Base-by-base conservation (phyloP, 192 early-diverging fungal genomes). In the Coemansia sp. region DNA sequence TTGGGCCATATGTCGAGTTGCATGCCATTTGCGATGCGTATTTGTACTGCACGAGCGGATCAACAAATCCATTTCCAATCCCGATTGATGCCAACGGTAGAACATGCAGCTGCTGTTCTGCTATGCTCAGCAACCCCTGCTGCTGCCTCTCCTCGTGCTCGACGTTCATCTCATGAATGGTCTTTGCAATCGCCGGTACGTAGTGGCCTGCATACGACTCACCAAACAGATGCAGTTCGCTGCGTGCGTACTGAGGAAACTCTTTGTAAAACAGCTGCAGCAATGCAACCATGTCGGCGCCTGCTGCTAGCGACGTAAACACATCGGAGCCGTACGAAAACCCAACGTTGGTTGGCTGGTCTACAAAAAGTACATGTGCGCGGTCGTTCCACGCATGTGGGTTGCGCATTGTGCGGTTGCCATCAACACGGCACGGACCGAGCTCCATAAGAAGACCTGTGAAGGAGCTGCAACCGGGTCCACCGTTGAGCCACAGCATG, bases 31-130 rank as follows among this genome's bases (percentile, higher is more conserved):
- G 86, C 0, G 89, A 78, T 59, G 89, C 93, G 64, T 91, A 86
- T 66, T 87, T 85, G 69, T 86, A 91, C 79, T 98, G 93, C 17
- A 85, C 72, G 46, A 84, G 78, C 26, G 91, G 89, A 51, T 98
- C 89, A 8, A 92, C 89, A 26, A 91, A 63, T 14, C 95, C 94
- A 75, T 98, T 97, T 19, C 96, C 94, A 50, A 98, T 92, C 34
- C 88, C 78, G 51, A 95, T 69, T 11, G 87, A 86, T 19, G 74
- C 83, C 26, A 93, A 83, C 25, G 89, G 85, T 1, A 63, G 4
- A 7, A 11, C 36, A 15, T n/a, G 26, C 21, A 21, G 26, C 19
- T 52, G 17, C 4, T 20, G 50, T 52, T 15, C 25, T 15, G 19
- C 62, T 91, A 86, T 36, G 61, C 46, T 31, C 42, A 49, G 10